Percentiles rank a stretch among this genome's conserved stretches.
These are phyloP conservation scores for Beauveria pseudobassiana DNA, from an alignment of 2,329 filamentous ascomycete species.

Conservation along the genomic window DNA sequence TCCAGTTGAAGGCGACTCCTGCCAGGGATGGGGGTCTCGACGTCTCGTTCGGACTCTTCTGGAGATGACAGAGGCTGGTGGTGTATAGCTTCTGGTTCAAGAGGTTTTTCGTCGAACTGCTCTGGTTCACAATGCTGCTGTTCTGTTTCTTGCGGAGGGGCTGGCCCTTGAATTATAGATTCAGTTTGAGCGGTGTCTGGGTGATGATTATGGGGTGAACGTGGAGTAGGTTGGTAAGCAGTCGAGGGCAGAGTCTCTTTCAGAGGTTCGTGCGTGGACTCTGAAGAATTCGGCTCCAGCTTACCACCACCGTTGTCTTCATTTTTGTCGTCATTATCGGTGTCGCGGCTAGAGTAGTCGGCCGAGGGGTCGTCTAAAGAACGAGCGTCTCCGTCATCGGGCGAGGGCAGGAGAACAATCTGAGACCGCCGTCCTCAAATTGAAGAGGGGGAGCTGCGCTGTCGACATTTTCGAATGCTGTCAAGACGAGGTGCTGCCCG, in stretches of 20 bases:
- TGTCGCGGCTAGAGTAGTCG: not conserved
- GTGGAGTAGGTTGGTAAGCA: not conserved
- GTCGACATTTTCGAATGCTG: conserved; percentile 5
- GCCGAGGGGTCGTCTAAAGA: not conserved
- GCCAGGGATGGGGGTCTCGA: not conserved
- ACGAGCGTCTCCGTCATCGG: not conserved
- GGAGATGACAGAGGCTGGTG: not conserved
- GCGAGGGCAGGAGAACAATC: conserved; percentile 10
- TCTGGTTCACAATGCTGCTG: not conserved
- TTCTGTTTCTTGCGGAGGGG: not conserved
- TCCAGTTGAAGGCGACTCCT: not conserved
- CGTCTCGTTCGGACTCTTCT: not conserved
- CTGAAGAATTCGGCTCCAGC: not conserved
- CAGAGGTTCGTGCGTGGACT: not conserved
- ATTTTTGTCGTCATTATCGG: not conserved
- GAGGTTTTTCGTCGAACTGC: not conserved
- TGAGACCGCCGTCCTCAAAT: conserved; percentile 11
- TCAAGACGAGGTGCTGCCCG: conserved; percentile 6
- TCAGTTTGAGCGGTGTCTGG: not conserved
- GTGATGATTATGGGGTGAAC: not conserved
- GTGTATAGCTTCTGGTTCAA: not conserved
- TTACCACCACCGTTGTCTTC: not conserved
- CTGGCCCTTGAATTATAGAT: not conserved
- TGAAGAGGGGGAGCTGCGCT: conserved; percentile 13
- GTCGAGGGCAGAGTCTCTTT: not conserved